Evolutionary conservation across 208 protist genomes (phyloP).

Genomic region (Trypanosoma conorhini): DNA sequence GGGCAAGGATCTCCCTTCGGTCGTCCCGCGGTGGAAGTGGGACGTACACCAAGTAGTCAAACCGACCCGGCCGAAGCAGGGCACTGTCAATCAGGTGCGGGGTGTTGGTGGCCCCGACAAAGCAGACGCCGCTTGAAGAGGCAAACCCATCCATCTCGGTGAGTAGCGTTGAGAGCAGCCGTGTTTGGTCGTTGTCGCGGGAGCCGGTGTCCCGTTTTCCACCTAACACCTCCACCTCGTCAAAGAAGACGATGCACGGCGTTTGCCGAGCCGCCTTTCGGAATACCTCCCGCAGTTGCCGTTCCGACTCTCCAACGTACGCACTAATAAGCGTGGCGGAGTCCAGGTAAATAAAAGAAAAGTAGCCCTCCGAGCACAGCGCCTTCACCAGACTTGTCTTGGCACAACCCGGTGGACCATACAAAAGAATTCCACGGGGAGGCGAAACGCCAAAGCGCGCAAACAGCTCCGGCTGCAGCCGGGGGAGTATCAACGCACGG

Average conservation of each 20-base stretch:
- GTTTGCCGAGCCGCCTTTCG: slow-evolving; percentile 67
- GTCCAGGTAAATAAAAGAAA: slow-evolving; percentile 89
- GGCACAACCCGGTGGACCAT: slow-evolving; percentile 95
- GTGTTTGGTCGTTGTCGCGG: slow-evolving; percentile 48
- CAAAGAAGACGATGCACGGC: slow-evolving; percentile 95
- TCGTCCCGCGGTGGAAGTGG: slow-evolving; percentile 60
- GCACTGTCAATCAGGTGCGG: slow-evolving; percentile 90
- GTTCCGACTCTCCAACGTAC: slow-evolving; percentile 95
- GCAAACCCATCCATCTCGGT: slow-evolving; percentile 98
- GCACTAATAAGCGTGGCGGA: slow-evolving; percentile 87
- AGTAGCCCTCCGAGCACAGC: slow-evolving; percentile 69
- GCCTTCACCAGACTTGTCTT: slow-evolving; percentile 94
- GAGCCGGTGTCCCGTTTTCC: slow-evolving; percentile 35
- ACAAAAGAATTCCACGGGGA: slow-evolving; percentile 92
- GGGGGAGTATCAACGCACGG: slow-evolving; percentile 98
- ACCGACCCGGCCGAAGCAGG: slow-evolving; percentile 87
- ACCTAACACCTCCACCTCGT: slow-evolving; percentile 95
- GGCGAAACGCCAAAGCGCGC: slow-evolving; percentile 98
- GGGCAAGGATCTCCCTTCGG: slow-evolving; percentile 53
- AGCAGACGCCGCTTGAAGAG: slow-evolving; percentile 69
- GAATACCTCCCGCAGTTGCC: slow-evolving; percentile 85
- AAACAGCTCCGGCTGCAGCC: slow-evolving; percentile 98
- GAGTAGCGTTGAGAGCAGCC: slow-evolving; percentile 96
- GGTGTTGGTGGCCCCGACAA: slow-evolving; percentile 92
- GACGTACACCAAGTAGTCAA: slow-evolving; percentile 90